Evolutionary conservation across 75 land plant species (phyloP).

Genomic region (Gnetum montanum): DNA sequence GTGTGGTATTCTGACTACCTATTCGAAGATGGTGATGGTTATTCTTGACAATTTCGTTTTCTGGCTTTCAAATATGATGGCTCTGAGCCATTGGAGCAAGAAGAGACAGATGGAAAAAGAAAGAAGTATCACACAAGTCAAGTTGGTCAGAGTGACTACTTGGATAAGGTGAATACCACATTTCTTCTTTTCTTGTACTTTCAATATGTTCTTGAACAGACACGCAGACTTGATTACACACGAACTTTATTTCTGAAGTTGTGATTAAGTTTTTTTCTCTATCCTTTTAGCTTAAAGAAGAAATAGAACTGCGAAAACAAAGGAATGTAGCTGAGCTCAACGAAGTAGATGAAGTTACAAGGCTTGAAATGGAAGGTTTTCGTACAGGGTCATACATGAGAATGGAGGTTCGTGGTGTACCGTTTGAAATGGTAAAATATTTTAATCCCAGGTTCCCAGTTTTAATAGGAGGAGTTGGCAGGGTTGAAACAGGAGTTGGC

Average conservation of each 20-base stretch:
- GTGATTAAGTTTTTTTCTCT: not conserved
- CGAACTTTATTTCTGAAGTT: not conserved
- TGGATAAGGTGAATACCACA: conserved; percentile 59
- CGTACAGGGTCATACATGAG: conserved; percentile 79
- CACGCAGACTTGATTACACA: not conserved
- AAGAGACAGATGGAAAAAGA: conserved; percentile 21
- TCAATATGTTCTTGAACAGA: not conserved
- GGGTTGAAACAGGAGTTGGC: conserved; percentile 85
- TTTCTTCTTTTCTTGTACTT: not conserved
- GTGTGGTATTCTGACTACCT: not conserved
- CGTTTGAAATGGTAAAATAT: conserved; percentile 92
- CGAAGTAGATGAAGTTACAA: conserved; percentile 75
- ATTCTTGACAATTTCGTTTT: not conserved
- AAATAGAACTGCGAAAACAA: conserved; percentile 77
- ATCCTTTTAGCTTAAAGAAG: conserved; percentile 82
- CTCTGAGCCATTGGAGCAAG: conserved; percentile 41
- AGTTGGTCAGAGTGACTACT: conserved; percentile 36
- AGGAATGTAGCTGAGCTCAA: conserved; percentile 78
- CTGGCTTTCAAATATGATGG: conserved; percentile 51
- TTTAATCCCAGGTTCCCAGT: conserved; percentile 90
- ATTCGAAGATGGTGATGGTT: not conserved
- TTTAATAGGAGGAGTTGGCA: conserved; percentile 87
- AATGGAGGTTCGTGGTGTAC: conserved; percentile 78
- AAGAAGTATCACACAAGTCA: conserved; percentile 23
- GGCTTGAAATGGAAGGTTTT: conserved; percentile 83